A percentile compares a stretch with the other conserved stretches of the same genome.
Evolutionary conservation across 2,329 filamentous ascomycete species (phyloP).

Genomic region (Paecilomyces fulvus): DNA sequence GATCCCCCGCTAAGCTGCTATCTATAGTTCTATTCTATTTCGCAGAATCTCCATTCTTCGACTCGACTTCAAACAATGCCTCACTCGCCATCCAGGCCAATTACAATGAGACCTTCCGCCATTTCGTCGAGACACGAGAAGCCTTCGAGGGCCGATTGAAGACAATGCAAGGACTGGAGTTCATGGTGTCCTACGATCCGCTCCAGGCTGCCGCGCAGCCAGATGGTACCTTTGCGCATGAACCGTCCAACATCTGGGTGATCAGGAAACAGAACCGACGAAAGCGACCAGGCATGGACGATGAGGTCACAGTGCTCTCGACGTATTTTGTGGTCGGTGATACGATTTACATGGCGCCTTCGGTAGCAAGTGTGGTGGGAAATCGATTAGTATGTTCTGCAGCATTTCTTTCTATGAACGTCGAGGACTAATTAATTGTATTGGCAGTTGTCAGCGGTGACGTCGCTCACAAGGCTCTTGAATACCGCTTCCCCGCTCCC

Average conservation of each 20-base stretch:
- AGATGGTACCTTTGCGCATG: conserved; percentile 32
- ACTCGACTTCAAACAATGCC: conserved; percentile 52
- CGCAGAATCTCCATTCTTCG: conserved; percentile 55
- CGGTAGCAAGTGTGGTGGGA: conserved; percentile 50
- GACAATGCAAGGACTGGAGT: conserved; percentile 50
- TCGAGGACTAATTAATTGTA: background rate
- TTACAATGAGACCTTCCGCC: conserved; percentile 40
- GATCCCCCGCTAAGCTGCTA: background rate
- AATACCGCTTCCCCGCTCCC: conserved; percentile 46
- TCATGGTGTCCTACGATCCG: conserved; percentile 51
- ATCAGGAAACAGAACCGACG: conserved; percentile 51
- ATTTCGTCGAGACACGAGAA: conserved; percentile 46
- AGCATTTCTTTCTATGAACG: background rate
- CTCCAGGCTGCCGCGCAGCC: conserved; percentile 38
- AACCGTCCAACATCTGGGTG: conserved; percentile 49
- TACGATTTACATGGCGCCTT: conserved; percentile 54
- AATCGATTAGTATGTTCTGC: conserved; percentile 23
- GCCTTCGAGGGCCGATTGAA: conserved; percentile 48
- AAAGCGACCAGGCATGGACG: conserved; percentile 34
- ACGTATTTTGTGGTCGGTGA: conserved; percentile 56
- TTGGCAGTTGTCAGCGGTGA: conserved; percentile 46
- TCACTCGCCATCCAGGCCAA: conserved; percentile 45
- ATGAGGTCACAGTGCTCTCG: conserved; percentile 46
- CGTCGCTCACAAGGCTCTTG: conserved; percentile 48
- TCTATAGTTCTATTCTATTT: conserved; percentile 54